A percentile compares a stretch with the other conserved stretches of the same genome.
Evolutionary conservation across 495 filamentous ascomycete genomes (phyloP).

Genomic region (Trichoderma virens): DNA sequence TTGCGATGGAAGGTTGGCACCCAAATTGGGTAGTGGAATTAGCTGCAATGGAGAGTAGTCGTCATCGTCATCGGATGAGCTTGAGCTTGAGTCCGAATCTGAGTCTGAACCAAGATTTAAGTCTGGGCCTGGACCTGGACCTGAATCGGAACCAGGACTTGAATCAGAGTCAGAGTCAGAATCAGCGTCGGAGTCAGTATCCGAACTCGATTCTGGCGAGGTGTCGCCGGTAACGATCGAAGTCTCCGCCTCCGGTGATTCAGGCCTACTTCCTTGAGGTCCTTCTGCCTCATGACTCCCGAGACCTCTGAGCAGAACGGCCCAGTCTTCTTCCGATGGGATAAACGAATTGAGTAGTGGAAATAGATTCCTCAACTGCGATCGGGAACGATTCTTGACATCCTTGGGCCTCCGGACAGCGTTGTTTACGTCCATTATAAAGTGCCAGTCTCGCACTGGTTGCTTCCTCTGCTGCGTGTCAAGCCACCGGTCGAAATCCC

Average conservation of each 20-base stretch:
- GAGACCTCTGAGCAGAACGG: background rate
- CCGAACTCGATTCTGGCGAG: background rate
- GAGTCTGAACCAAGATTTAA: background rate
- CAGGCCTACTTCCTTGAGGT: background rate
- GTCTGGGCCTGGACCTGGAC: no score
- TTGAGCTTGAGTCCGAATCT: background rate
- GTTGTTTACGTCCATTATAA: conserved; percentile 27
- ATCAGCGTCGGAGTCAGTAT: background rate
- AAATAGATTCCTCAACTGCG: background rate
- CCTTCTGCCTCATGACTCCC: background rate
- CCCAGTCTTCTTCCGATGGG: background rate
- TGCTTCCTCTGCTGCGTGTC: conserved; percentile 2
- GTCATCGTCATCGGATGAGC: no score
- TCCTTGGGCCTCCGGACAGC: conserved; percentile 16
- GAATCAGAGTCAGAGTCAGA: background rate
- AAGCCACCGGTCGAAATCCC: conserved; percentile 19
- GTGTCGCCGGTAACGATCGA: background rate
- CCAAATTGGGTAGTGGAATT: no score
- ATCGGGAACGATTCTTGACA: background rate
- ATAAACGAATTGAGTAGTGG: background rate
- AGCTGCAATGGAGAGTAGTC: no score
- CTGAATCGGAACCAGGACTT: background rate
- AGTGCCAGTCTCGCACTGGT: conserved; percentile 25
- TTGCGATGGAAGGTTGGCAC: no score
- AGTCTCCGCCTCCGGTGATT: background rate